phyloP scores from a whole-genome alignment of 192 early-diverging fungal genomes.

The Phlyctochytrium arcticum region DNA sequence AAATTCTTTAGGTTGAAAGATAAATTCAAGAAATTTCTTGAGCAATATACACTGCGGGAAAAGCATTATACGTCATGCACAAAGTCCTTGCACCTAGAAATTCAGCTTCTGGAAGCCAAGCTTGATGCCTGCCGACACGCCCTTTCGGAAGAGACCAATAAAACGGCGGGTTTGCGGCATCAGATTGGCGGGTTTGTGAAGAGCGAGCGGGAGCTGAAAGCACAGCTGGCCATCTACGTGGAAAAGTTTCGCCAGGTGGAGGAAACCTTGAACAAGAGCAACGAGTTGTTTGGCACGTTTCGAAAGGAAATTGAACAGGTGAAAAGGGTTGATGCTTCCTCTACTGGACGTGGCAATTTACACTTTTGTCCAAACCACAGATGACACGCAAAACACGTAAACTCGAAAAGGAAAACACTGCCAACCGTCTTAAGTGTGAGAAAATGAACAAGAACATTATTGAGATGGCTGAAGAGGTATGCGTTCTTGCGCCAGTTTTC shows the following conservation, averaged over 20 bases:
- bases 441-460: constrained; percentile 57
- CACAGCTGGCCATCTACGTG: constrained; percentile 55
- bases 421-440: constrained; percentile 51
- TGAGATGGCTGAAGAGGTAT: constrained; percentile 55
- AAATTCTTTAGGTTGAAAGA: constrained; percentile 46
- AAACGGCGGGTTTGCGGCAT: constrained; percentile 31
- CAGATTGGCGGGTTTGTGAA: constrained; percentile 50
- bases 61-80: constrained; percentile 58
- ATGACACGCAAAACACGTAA: constrained; percentile 60
- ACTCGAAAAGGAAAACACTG: constrained; percentile 55
- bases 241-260: constrained; percentile 63
- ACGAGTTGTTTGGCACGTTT: constrained; percentile 59
- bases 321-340: background rate
- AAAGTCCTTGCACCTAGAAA: constrained; percentile 53
- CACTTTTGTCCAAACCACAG: background rate
- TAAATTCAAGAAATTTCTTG: constrained; percentile 53
- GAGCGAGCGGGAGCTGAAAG: constrained; percentile 55
- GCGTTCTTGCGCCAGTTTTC: background rate
- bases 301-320: constrained; percentile 58
- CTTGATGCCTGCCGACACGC: constrained; percentile 44
- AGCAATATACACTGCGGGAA: constrained; percentile 59
- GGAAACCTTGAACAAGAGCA: constrained; percentile 62
- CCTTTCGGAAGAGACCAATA: constrained; percentile 33
- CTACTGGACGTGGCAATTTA: background rate
- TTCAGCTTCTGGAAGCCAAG: constrained; percentile 54